Evolutionary conservation across 306 rosid species (phyloP).

Genomic region (Crataegus laevigata): DNA sequence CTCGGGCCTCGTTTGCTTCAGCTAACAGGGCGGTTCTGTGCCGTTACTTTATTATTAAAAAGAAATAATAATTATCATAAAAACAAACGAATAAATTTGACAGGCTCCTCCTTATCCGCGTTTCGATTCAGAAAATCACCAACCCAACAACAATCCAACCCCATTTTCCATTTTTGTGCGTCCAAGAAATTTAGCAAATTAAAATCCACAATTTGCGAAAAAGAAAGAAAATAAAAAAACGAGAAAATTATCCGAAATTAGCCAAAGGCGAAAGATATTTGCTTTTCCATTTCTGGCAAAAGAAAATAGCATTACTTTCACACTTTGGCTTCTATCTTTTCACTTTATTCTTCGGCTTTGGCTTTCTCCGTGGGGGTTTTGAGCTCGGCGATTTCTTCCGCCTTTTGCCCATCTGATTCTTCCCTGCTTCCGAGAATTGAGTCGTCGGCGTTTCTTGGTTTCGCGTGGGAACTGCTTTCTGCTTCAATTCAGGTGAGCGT

Average conservation of each 20-base stretch:
- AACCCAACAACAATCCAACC: neutral
- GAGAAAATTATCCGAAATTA: neutral
- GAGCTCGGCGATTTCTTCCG: slow-evolving; percentile 3
- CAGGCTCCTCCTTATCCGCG: neutral
- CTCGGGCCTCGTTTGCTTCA: neutral
- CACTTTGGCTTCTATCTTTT: neutral
- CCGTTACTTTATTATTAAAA: neutral
- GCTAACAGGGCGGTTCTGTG: neutral
- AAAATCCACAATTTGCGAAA: neutral
- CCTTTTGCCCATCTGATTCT: neutral
- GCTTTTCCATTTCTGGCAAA: slow-evolving; percentile 1
- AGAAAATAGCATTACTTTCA: too few species aligned
- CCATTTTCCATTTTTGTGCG: too few species aligned
- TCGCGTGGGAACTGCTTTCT: neutral
- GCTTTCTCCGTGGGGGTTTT: slow-evolving; percentile 1
- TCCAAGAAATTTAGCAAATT: neutral
- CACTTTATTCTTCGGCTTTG: neutral
- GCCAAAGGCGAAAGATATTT: slow-evolving; percentile 11
- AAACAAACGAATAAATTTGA: neutral
- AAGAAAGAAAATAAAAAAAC: neutral
- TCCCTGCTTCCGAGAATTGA: neutral
- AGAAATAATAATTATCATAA: neutral
- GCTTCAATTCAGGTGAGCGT: slow-evolving; percentile 2
- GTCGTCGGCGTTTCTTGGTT: neutral
- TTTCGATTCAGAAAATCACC: neutral